phyloP scores from a whole-genome alignment of 163 green algal genomes.

The Scenedesmus sp. region DNA sequence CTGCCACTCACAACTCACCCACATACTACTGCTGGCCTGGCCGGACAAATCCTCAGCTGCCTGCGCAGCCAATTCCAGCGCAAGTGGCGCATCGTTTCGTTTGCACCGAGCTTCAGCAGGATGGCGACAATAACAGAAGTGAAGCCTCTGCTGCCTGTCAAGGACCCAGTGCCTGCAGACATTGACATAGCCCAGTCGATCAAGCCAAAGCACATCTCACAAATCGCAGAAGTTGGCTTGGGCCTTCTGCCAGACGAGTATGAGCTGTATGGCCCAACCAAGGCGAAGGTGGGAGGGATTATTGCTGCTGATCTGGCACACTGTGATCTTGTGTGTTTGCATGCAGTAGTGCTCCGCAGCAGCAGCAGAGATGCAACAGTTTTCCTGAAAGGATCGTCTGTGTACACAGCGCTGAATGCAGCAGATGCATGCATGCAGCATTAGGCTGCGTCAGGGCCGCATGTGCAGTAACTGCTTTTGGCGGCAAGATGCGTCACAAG shows the following conservation, averaged over 20 bases:
- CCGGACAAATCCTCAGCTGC: not conserved
- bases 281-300: constrained; percentile 90
- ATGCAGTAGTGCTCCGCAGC: not conserved
- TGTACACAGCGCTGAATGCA: not conserved
- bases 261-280: constrained; percentile 89
- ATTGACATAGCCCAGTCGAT: constrained; percentile 95
- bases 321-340: not conserved
- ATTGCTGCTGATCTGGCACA: constrained; percentile 3
- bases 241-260: constrained; percentile 86
- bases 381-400: not conserved
- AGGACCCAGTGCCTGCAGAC: constrained; percentile 78
- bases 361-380: not conserved
- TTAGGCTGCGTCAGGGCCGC: not conserved
- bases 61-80: not conserved
- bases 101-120: not conserved
- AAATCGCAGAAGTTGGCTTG: constrained; percentile 83
- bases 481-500: not conserved
- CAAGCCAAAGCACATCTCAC: constrained; percentile 79
- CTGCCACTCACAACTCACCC: not conserved
- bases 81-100: not conserved
- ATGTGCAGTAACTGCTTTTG: not conserved
- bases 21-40: constrained; percentile 1
- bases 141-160: constrained; percentile 38
- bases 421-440: not conserved
- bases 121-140: constrained; percentile 41